phyloP scores from a whole-genome alignment of 176 grass and related monocot species.

The Ampelocalamus luodianensis region DNA sequence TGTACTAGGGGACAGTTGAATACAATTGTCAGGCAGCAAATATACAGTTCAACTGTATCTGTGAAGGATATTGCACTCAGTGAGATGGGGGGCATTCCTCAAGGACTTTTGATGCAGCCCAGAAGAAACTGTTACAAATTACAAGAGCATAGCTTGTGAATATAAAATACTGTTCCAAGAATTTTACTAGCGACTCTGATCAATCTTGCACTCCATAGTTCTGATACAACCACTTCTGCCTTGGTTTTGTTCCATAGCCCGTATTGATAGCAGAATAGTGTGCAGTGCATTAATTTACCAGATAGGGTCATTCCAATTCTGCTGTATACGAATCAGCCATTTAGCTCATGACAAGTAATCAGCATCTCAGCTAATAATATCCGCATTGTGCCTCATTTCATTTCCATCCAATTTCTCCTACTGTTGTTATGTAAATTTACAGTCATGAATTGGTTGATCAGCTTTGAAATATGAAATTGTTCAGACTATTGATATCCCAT shows the following conservation, averaged over 20 bases:
- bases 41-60: slow-evolving; percentile 2
- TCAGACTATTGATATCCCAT: neutral
- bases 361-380: neutral
- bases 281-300: slow-evolving; percentile 27
- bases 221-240: slow-evolving; percentile 11
- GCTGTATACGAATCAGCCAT: slow-evolving; percentile 24
- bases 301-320: neutral
- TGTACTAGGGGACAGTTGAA: neutral
- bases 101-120: neutral
- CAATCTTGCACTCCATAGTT: neutral
- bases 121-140: slow-evolving; percentile 34
- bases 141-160: slow-evolving; percentile 39
- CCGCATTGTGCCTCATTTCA: neutral
- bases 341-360: neutral
- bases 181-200: slow-evolving; percentile 9
- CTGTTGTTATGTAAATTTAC: slow-evolving; percentile 7
- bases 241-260: slow-evolving; percentile 9
- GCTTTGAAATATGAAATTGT: slow-evolving; percentile 14
- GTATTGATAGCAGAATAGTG: slow-evolving; percentile 22
- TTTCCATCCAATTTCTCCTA: neutral
- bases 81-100: neutral
- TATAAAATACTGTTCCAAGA: slow-evolving; percentile 30
- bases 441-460: neutral
- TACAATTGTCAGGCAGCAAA: slow-evolving; percentile 27
- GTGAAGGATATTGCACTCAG: neutral